Percentiles rank a stretch among this genome's conserved stretches.
Conservation (phyloP, 163 green algal species). For the Prototheca stagnorum region DNA sequence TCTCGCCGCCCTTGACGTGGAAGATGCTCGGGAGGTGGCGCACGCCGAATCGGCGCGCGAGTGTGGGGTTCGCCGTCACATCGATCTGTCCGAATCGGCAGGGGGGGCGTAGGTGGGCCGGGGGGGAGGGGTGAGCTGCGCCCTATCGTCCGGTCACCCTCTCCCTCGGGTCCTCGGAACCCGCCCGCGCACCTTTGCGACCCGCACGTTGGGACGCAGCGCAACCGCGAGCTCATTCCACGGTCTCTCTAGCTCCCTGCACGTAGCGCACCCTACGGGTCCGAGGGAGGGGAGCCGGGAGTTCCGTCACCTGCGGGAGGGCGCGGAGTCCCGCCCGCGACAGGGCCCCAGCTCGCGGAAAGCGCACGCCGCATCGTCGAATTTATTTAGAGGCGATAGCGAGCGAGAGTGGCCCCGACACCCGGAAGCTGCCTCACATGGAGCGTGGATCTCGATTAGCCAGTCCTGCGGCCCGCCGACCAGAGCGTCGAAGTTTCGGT, state of each 20-base stretch:
- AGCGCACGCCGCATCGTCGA: neutral
- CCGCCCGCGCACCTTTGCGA: too few species aligned
- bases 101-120: too few species aligned
- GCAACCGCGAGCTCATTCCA: too few species aligned
- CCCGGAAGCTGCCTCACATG: neutral
- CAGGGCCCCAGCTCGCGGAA: neutral
- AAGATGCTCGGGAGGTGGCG: neutral
- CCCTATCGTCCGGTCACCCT: neutral
- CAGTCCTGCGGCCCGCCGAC: neutral
- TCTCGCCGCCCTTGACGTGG: neutral
- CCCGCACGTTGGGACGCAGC: too few species aligned
- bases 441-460: neutral
- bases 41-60: neutral
- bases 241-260: too few species aligned
- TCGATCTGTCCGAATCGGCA: neutral
- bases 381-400: neutral
- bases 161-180: neutral
- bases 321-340: neutral
- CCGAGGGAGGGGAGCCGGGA: too few species aligned
- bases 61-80: neutral
- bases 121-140: neutral
- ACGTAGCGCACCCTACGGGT: too few species aligned
- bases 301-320: too few species aligned
- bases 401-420: neutral
- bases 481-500: neutral